These are phyloP conservation scores for Durusdinium trenchii DNA, from an alignment of 73 alveolate species.

Conservation along the genomic window DNA sequence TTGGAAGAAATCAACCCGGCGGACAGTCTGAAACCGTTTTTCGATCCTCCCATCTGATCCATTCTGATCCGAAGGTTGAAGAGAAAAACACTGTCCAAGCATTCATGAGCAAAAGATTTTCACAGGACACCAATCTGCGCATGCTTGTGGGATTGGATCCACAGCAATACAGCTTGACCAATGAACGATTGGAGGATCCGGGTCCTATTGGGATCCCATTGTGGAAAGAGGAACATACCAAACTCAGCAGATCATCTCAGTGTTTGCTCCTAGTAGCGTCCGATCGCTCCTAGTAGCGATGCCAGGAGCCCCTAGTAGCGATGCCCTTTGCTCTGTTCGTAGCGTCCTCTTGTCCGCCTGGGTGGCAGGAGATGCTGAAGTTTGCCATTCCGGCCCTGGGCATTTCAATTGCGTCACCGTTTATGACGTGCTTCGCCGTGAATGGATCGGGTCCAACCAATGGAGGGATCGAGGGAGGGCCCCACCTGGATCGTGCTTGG, in stretches of 20 bases:
- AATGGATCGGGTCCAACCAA: background rate
- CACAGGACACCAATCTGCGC: no score
- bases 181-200: background rate
- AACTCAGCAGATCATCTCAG: background rate
- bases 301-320: background rate
- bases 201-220: background rate
- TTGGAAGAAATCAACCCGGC: no score
- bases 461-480: background rate
- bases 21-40: no score
- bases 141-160: no score
- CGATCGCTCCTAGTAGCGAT: no score
- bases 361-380: constrained; percentile 58
- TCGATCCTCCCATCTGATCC: no score
- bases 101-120: no score
- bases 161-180: no score
- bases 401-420: constrained; percentile 69
- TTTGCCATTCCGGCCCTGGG: constrained; percentile 94
- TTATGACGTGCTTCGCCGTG: constrained; percentile 62
- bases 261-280: no score
- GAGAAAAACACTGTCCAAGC: no score
- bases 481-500: background rate
- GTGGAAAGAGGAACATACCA: no score
- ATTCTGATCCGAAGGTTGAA: no score
- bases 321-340: background rate
- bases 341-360: background rate